A percentile compares a stretch with the other conserved stretches of the same genome.
Conservation (phyloP, 139 green algal species). For the Chlamydomonas asymmetrica region DNA sequence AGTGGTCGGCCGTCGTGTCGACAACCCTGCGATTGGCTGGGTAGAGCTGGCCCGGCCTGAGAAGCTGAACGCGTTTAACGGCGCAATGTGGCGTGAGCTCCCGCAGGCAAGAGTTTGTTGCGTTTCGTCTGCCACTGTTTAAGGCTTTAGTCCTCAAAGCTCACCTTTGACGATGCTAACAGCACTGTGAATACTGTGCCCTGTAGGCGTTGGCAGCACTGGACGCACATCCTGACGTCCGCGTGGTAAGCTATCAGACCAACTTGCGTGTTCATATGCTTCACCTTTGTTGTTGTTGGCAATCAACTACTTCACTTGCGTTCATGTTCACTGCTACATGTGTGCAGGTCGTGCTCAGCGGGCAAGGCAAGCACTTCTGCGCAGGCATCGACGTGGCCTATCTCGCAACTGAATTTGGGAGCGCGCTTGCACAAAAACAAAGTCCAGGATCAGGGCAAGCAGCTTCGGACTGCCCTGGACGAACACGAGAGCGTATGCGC, state of each 20-base stretch:
- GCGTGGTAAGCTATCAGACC: conserved; percentile 5
- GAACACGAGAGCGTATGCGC: conserved; percentile 4
- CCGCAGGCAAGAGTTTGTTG: neutral
- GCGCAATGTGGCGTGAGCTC: conserved; percentile 16
- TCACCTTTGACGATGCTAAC: neutral
- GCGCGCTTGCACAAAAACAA: neutral
- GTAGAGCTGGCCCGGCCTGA: conserved; percentile 8
- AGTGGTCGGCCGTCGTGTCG: neutral
- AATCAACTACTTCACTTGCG: neutral
- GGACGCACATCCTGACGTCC: neutral
- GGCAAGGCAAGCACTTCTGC: conserved; percentile 28
- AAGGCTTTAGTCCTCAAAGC: neutral
- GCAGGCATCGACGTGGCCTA: conserved; percentile 38
- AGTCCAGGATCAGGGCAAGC: neutral
- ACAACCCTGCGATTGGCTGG: neutral
- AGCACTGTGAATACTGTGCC: neutral
- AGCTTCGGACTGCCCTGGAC: conserved; percentile 2
- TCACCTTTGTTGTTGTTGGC: neutral
- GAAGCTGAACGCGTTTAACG: conserved; percentile 10
- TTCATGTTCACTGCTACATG: neutral
- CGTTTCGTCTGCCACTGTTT: neutral
- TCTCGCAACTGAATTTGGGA: conserved; percentile 12
- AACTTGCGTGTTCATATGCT: neutral
- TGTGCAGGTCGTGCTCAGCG: conserved; percentile 17
- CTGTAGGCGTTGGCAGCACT: conserved; percentile 9